phyloP scores from a whole-genome alignment of 306 rosid species.

The Vigna unguiculata region DNA sequence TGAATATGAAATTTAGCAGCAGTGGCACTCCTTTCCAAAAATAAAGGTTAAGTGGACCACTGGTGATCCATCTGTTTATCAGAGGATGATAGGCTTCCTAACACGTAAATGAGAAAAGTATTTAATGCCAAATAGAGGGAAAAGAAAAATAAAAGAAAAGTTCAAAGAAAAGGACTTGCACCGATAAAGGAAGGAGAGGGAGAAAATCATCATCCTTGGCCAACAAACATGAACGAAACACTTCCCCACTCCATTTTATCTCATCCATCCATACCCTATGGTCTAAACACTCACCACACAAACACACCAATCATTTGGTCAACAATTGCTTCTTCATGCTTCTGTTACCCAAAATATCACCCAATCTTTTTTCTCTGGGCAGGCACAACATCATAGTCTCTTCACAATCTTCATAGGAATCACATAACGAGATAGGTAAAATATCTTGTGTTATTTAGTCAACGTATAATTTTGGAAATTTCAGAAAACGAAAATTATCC shows the following conservation, averaged over 20 bases:
- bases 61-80: not conserved
- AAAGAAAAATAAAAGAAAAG: slow-evolving; percentile 13
- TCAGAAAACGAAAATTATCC: not conserved
- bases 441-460: slow-evolving; percentile 29
- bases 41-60: slow-evolving; percentile 25
- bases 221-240: slow-evolving; percentile 39
- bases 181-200: slow-evolving; percentile 22
- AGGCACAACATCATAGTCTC: not conserved
- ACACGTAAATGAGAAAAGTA: slow-evolving; percentile 27
- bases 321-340: slow-evolving; percentile 15
- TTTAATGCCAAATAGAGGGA: not conserved
- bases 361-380: not conserved
- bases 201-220: not conserved
- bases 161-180: slow-evolving; percentile 43
- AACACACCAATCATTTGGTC: slow-evolving; percentile 8
- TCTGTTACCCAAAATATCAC: slow-evolving; percentile 28
- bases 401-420: slow-evolving; percentile 12
- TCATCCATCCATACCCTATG: not conserved
- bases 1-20: not conserved
- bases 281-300: slow-evolving; percentile 40
- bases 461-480: slow-evolving; percentile 22
- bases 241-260: slow-evolving; percentile 44
- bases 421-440: not conserved
- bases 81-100: not conserved
- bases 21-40: not conserved